Evolutionary conservation across 768 basidiomycete species (phyloP).

Genomic region (Hericium erinaceus): DNA sequence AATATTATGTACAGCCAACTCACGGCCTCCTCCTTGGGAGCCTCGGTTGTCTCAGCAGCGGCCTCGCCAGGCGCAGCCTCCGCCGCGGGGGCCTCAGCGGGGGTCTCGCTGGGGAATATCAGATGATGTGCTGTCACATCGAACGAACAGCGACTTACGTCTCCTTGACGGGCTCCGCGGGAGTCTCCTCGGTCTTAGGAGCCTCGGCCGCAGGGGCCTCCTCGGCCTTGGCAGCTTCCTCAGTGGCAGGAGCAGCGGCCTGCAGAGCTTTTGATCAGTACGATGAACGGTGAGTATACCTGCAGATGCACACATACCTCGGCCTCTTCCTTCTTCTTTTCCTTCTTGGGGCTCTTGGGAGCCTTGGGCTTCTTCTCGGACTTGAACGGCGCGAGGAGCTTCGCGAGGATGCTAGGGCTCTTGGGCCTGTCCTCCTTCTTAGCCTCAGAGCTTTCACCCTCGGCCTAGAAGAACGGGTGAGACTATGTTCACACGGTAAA

Average conservation of each 20-base stretch:
- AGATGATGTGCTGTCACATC: background rate
- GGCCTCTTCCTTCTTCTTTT: slow-evolving; percentile 71
- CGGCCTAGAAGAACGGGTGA: slow-evolving; percentile 23
- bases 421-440: slow-evolving; percentile 79
- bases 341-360: slow-evolving; percentile 60
- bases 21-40: slow-evolving; percentile 59
- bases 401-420: slow-evolving; percentile 70
- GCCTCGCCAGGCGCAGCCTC: slow-evolving; percentile 25
- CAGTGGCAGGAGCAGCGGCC: slow-evolving; percentile 26
- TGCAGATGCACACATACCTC: slow-evolving; percentile 31
- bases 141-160: slow-evolving; percentile 35
- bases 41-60: slow-evolving; percentile 28
- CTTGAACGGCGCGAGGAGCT: slow-evolving; percentile 76
- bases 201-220: slow-evolving; percentile 34
- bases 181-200: slow-evolving; percentile 31
- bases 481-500: background rate
- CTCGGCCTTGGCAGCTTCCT: slow-evolving; percentile 33
- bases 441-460: slow-evolving; percentile 33
- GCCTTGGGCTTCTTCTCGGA: slow-evolving; percentile 32
- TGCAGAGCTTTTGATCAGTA: background rate
- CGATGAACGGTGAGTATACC: too few species aligned
- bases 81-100: slow-evolving; percentile 26
- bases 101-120: slow-evolving; percentile 31
- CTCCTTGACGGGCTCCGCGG: slow-evolving; percentile 47
- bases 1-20: background rate